Conservation (phyloP, 1,139 yeast species). For the Hemisphaericaspora subhashii region DNA sequence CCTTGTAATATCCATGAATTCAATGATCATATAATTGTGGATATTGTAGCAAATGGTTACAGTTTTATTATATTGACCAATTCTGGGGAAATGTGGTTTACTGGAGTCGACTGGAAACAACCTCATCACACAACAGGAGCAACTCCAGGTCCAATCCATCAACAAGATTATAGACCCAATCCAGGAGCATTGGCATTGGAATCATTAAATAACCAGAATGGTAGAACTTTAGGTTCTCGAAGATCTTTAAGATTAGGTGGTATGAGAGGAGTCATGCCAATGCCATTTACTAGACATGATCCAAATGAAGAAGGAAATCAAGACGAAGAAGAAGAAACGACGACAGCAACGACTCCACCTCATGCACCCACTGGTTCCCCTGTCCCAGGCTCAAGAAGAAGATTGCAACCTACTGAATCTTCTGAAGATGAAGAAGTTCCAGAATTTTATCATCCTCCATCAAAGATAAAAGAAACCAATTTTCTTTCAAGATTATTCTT, state of each 20-base stretch:
- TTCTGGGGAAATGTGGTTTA: constrained; percentile 52
- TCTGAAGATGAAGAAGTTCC: background rate
- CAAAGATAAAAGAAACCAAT: constrained; percentile 25
- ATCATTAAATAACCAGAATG: constrained; percentile 9
- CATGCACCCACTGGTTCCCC: constrained; percentile 15
- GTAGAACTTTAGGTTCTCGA: constrained; percentile 8
- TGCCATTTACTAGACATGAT: constrained; percentile 12
- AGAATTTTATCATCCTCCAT: constrained; percentile 6
- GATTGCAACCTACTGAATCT: constrained; percentile 9
- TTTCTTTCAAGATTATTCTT: constrained; percentile 29
- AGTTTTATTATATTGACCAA: constrained; percentile 61
- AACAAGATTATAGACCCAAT: constrained; percentile 25
- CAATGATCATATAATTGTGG: constrained; percentile 44
- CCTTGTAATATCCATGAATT: constrained; percentile 40
- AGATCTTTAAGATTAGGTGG: constrained; percentile 3
- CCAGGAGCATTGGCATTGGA: constrained; percentile 22
- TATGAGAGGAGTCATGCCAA: constrained; percentile 11
- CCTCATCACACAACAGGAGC: constrained; percentile 15
- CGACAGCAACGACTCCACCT: constrained; percentile 20
- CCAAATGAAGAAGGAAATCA: constrained; percentile 7
- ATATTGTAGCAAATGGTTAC: constrained; percentile 66
- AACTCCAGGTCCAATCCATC: constrained; percentile 22
- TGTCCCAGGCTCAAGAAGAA: constrained; percentile 12
- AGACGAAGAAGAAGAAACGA: constrained; percentile 4
- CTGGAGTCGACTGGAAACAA: constrained; percentile 54